These are phyloP conservation scores for Babesia bigemina DNA, from an alignment of 169 alveolate genomes.

Conservation along the genomic window DNA sequence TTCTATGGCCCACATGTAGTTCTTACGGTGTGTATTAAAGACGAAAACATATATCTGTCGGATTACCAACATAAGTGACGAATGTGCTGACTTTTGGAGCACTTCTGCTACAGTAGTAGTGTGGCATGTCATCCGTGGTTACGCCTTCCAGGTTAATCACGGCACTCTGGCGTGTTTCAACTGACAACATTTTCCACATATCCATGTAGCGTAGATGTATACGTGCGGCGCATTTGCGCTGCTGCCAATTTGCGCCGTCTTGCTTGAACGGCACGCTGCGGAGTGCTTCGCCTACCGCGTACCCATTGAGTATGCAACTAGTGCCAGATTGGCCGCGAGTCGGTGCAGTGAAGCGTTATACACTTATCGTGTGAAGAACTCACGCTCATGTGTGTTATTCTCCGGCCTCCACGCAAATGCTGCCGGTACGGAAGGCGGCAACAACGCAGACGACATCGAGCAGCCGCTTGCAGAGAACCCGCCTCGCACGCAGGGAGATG, in stretches of 20 bases:
- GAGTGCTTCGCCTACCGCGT: conserved; percentile 10
- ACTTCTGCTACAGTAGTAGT: too few species aligned
- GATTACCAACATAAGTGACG: too few species aligned
- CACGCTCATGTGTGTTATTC: background rate
- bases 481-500: background rate
- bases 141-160: too few species aligned
- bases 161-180: too few species aligned
- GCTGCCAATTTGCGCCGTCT: conserved; percentile 2
- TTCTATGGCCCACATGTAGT: too few species aligned
- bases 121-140: too few species aligned
- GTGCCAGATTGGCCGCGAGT: background rate
- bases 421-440: background rate
- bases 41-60: too few species aligned
- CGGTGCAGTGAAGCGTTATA: too few species aligned
- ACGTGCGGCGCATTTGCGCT: background rate
- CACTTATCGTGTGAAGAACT: background rate
- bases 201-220: conserved; percentile 23
- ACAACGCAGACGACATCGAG: conserved; percentile 1
- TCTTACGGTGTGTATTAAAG: too few species aligned
- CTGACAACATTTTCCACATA: background rate
- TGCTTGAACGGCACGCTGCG: background rate
- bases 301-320: background rate
- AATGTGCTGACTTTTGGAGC: too few species aligned
- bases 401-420: background rate
- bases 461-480: background rate